Evolutionary conservation across 805 yeast species (phyloP).

Genomic region (Ogataea haglerorum): DNA sequence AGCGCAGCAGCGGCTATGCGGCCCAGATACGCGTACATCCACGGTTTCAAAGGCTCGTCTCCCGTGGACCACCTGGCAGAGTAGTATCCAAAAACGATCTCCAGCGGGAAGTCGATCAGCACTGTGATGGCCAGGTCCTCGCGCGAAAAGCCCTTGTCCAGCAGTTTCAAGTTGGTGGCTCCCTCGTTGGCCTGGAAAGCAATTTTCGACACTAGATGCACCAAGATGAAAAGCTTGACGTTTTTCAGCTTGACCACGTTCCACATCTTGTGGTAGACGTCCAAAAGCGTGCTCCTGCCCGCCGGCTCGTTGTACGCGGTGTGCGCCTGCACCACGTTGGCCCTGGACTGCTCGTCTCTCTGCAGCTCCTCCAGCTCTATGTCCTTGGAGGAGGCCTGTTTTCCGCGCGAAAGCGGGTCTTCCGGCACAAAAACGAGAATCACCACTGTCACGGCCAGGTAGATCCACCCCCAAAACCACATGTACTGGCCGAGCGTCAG

Average conservation of each 20-base stretch:
- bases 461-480: slow-evolving; percentile 71
- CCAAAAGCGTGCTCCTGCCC: slow-evolving; percentile 36
- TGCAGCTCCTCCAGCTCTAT: slow-evolving; percentile 24
- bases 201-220: slow-evolving; percentile 77
- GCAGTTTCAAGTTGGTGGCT: slow-evolving; percentile 84
- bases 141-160: slow-evolving; percentile 88
- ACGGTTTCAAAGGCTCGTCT: slow-evolving; percentile 71
- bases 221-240: slow-evolving; percentile 67
- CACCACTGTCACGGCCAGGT: slow-evolving; percentile 60
- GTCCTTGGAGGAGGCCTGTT: slow-evolving; percentile 11
- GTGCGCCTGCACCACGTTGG: slow-evolving; percentile 22
- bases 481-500: slow-evolving; percentile 73
- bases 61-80: slow-evolving; percentile 95
- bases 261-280: slow-evolving; percentile 64
- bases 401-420: slow-evolving; percentile 52
- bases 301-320: slow-evolving; percentile 20
- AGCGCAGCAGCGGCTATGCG: slow-evolving; percentile 69
- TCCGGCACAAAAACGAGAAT: slow-evolving; percentile 65
- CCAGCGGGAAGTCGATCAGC: slow-evolving; percentile 92
- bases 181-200: slow-evolving; percentile 97
- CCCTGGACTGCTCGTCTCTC: slow-evolving; percentile 17
- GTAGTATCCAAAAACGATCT: slow-evolving; percentile 89
- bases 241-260: slow-evolving; percentile 65
- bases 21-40: slow-evolving; percentile 86
- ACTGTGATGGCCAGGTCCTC: slow-evolving; percentile 94